Percentiles rank a stretch among this genome's conserved stretches.
Evolutionary conservation across 2,329 filamentous ascomycete genomes (phyloP).

Genomic region (Beauveria sp.): DNA sequence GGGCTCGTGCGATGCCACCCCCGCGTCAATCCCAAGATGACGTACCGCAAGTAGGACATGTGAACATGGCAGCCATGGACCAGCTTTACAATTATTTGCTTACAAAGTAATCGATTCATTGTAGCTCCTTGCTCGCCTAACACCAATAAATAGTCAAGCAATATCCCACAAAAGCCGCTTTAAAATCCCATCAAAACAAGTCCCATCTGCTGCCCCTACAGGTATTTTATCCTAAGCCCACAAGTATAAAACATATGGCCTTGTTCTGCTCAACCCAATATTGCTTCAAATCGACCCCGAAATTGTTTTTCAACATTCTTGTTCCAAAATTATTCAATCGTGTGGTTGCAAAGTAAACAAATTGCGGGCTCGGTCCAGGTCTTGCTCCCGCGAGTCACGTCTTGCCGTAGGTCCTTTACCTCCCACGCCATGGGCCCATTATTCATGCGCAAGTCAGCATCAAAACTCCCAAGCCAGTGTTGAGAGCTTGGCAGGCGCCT

Average conservation of each 20-base stretch:
- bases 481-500: conserved; percentile 27
- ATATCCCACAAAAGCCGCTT: not conserved
- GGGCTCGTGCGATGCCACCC: not conserved
- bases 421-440: conserved; percentile 43
- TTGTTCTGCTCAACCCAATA: not conserved
- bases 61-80: not conserved
- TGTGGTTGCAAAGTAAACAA: conserved; percentile 43
- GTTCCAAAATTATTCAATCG: conserved; percentile 30
- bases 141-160: not conserved
- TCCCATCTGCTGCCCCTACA: not conserved
- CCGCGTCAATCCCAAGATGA: not conserved
- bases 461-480: conserved; percentile 45
- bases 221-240: not conserved
- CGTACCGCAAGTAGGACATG: not conserved
- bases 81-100: not conserved
- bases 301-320: conserved; percentile 2
- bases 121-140: not conserved
- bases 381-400: conserved; percentile 41
- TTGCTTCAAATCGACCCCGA: not conserved
- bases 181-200: not conserved
- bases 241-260: not conserved
- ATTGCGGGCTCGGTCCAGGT: conserved; percentile 42
- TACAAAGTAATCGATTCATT: not conserved
- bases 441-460: conserved; percentile 39
- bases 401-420: conserved; percentile 42